These are phyloP conservation scores for Ganoderma meredithae DNA, from an alignment of 1,284 basidiomycete genomes.

Conservation along the genomic window DNA sequence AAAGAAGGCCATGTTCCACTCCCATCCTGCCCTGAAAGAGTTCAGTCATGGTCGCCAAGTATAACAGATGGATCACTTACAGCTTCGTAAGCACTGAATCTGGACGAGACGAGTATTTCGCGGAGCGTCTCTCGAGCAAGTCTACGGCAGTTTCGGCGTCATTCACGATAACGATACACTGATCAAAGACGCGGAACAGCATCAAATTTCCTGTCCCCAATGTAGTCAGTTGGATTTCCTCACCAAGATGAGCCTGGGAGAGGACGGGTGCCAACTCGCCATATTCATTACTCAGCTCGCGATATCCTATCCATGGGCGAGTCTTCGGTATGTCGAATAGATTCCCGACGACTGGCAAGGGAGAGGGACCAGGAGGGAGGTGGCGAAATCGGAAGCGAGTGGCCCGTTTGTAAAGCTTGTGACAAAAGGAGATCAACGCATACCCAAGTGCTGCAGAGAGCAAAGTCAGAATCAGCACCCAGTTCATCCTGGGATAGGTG, in stretches of 20 bases:
- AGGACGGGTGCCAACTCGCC: neutral
- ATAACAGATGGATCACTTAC: neutral
- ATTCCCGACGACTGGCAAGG: neutral
- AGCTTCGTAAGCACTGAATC: neutral
- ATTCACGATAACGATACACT: neutral
- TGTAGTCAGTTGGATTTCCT: neutral
- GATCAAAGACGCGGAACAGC: neutral
- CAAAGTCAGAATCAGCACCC: neutral
- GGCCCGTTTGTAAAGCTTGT: neutral
- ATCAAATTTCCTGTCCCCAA: neutral
- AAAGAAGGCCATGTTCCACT: conserved; percentile 2
- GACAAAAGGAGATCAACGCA: neutral
- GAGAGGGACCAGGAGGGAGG: neutral
- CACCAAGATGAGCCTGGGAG: too few relatives aligned
- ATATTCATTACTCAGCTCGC: neutral
- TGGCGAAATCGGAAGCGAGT: neutral
- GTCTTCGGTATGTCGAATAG: neutral
- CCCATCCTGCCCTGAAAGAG: neutral
- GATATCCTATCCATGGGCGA: neutral
- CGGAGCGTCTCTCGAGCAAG: neutral
- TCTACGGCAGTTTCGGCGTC: neutral
- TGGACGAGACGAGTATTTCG: neutral
- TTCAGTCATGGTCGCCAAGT: neutral
- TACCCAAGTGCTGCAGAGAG: neutral
- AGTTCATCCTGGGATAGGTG: neutral